These are phyloP conservation scores for Globisporangium middletonii DNA, from an alignment of 352 stramenopile genomes.

Conservation along the genomic window DNA sequence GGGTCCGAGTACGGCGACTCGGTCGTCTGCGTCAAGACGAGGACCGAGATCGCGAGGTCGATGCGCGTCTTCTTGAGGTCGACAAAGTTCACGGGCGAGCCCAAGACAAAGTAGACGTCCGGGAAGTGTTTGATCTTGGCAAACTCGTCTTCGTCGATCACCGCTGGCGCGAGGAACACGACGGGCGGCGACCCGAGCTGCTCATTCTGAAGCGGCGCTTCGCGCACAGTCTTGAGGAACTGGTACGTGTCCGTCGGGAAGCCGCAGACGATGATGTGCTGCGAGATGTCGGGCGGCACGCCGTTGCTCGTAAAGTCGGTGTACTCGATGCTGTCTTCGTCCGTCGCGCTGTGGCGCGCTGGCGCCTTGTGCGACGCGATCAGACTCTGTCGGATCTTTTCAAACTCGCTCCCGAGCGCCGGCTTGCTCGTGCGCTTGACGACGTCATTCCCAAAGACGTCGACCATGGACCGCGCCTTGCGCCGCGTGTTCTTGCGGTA, in stretches of 20 bases:
- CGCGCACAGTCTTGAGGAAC: slow-evolving; percentile 68
- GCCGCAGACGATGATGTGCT: slow-evolving; percentile 69
- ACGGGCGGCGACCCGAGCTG: slow-evolving; percentile 33
- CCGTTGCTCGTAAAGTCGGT: slow-evolving; percentile 40
- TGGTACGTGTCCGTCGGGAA: slow-evolving; percentile 58
- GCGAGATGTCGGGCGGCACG: slow-evolving; percentile 29
- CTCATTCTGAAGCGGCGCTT: slow-evolving; percentile 37
- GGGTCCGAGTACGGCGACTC: slow-evolving; percentile 54
- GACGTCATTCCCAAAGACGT: slow-evolving; percentile 20
- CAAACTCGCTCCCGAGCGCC: slow-evolving; percentile 50
- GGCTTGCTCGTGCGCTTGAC: slow-evolving; percentile 49
- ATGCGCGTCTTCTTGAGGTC: slow-evolving; percentile 71
- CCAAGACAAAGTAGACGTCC: slow-evolving; percentile 60
- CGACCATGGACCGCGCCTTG: slow-evolving; percentile 40
- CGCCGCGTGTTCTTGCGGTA: slow-evolving; percentile 68
- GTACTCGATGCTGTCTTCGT: slow-evolving; percentile 31
- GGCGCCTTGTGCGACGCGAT: slow-evolving; percentile 47
- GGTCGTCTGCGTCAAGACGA: slow-evolving; percentile 53
- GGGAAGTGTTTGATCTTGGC: slow-evolving; percentile 38
- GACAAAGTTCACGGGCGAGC: slow-evolving; percentile 67
- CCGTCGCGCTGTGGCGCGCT: slow-evolving; percentile 12
- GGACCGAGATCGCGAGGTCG: slow-evolving; percentile 39
- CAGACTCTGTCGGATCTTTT: slow-evolving; percentile 48
- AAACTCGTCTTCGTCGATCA: slow-evolving; percentile 58
- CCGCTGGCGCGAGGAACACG: slow-evolving; percentile 45